Evolutionary conservation across 2,329 filamentous ascomycete species (phyloP), one percentile per base, ranked within the genome.

Genomic region (Alternaria brassicicola): DNA sequence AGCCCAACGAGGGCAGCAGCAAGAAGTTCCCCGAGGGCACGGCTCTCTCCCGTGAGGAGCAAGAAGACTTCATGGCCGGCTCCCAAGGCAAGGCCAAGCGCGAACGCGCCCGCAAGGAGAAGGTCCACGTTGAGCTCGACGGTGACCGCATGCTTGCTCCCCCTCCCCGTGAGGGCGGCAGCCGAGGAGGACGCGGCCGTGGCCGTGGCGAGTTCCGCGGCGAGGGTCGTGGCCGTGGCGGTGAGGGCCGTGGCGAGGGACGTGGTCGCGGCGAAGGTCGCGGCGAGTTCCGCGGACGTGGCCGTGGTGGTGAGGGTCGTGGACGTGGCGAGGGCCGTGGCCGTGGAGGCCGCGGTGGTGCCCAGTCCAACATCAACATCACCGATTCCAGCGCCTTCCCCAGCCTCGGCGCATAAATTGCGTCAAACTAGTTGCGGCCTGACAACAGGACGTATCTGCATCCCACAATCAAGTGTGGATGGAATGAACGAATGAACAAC

Each of bases 1-100:
- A 93, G 84, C 83, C 94, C 80, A 97, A 98, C 85, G 93, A 97
- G 84, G 93, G 93, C 75, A 86, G 84, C 84, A 92, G 92, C 85
- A 94, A 95, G 87, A 95, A 97, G 86, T 97, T 93, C 91, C 91
- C 90, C 74, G 84, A 86, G 73, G 93, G 92, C 78, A 96, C 93
- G 84, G 81, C 84, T 64, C 71, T 87, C 71, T 73, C 78, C 72
- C 83, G 82, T 67, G 77, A 77, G 59, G 85, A 86, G 53, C 88
- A 92, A 72, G 88, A 90, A 71, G 76, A 78, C 67, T 97, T 91
- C 86, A 89, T 97, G 76, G 81, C 89, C 73, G 88, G 85, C 70
- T 79, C 85, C 67, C 84, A 83, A 63, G 89, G 89, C 82, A 97
- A 97, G 89, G 80, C 87, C 78, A 82, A 82, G 77, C 91, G 91